These are phyloP conservation scores for Fusarium fujikuroi DNA, from an alignment of 2,329 filamentous ascomycete species.

Conservation along the genomic window DNA sequence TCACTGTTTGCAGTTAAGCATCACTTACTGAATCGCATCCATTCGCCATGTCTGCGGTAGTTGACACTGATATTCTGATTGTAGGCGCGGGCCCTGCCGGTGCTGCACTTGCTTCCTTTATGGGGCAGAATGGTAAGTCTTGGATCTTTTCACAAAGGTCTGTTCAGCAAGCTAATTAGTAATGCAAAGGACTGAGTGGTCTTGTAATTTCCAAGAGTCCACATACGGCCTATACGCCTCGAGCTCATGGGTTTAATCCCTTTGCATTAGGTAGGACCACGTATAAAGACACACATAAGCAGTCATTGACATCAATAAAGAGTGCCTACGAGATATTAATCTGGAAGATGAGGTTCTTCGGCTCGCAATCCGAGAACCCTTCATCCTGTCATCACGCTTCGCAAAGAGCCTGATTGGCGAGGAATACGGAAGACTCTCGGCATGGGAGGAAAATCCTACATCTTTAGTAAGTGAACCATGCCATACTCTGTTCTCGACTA, in stretches of 20 bases:
- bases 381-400: not conserved
- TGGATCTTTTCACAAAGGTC: fast-evolving
- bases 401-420: not conserved
- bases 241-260: not conserved
- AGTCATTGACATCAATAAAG: fast-evolving
- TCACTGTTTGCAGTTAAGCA: fast-evolving
- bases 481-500: fast-evolving
- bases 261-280: fast-evolving
- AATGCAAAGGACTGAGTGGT: fast-evolving
- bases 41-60: not conserved
- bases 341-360: not conserved
- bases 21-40: fast-evolving
- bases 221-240: not conserved
- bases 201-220: not conserved
- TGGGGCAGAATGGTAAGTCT: not conserved
- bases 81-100: not conserved
- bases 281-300: fast-evolving
- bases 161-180: fast-evolving
- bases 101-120: not conserved
- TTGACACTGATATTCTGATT: not conserved
- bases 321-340: not conserved
- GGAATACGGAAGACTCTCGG: not conserved
- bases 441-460: not conserved
- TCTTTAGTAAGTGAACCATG: fast-evolving
- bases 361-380: not conserved